Evolutionary conservation across 176 grass and related monocot species (phyloP), one percentile per base, ranked within the genome.

Genomic region (Aegilops tauschii): DNA sequence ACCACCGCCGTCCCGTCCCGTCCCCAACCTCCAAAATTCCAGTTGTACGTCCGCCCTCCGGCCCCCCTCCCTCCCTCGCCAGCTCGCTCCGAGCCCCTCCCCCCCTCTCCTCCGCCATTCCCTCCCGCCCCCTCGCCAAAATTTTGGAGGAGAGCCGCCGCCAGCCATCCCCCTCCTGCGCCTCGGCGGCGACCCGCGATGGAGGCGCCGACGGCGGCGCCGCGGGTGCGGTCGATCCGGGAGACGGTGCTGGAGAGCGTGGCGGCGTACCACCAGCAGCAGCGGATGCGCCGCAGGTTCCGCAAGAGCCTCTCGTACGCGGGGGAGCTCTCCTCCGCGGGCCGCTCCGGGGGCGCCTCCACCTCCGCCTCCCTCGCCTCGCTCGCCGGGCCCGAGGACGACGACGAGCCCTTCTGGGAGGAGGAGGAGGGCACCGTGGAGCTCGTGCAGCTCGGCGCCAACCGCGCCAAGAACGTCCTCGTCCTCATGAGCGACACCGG

Each of bases 401-500:
- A 93, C 72, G 89, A 97, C 76, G 88, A 98, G 82, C 86, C 88
- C 44, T 92, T 95, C 86, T 95, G 96, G 90, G 96, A 95, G 90
- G 96, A 98, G 86, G 96, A 98, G 85, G 96, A 98, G 65, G 96
- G 96, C 65, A 98, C 91, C 58, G 88, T 98, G 64, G 96, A 98
- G 92, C 87, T 98, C 79, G 86, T 89, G 3, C 96, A 98, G 92
- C 89, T 98, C 70, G 93, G 96, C 21, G 93, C 96, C 39, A 95
- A 95, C 76, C 88, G 91, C 69, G 87, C 96, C 20, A 98, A 95
- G 78, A 98, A 98, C 89, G 93, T 98, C 21, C 81, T 98, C 88
- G 95, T 95, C 85, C 90, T 98, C 69, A 98, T 98, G 96, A 98
- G 93, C 90, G 96, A 98, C 77, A 98, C 93, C 67, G 92, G 96